Evolutionary conservation across 305 asterid species (phyloP), one percentile per base, ranked within the genome.

Genomic region (Fraxinus platypoda): DNA sequence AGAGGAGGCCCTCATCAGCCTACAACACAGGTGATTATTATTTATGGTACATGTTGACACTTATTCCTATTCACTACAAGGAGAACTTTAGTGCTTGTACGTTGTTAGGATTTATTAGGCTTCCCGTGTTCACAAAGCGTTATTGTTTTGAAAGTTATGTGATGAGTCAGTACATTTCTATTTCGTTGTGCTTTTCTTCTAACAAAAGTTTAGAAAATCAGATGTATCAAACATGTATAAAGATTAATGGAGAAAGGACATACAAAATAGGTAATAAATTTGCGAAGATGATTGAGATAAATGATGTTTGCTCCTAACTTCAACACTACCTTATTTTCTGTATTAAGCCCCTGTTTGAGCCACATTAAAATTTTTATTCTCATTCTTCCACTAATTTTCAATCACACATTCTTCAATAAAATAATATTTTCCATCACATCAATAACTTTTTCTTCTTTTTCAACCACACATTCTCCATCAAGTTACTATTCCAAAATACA

Each of bases 1-100:
- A 88, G 92, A 81, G 93, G 93, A 84, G 92, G 89, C 8, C 87
- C 92, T 83, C 90, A 85, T 81, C 99, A 91, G 83, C 94, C 94
- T 76, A 64, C 88, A 85, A 95, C 98, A 43, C 99, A 95, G 97
- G 99, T 95, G 85, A 88, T 74, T 79, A 71, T 82, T 71, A 23
- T 41, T 70, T 77, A 52, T 83, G 37, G 35, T 71, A 83, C 81
- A 68, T 62, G 68, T 86, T 78, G 68, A 64, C 62, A 2, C 52
- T 75, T 43, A 38, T 31, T 79, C 64, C 23, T 41, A 37, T 73
- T 75, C n/a, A 15, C 38, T 70, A 25, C 52, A 81, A 11, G 82
- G 66, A 49, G 76, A 81, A 35, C 74, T 46, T 23, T 57, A 23
- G 6, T 31, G 26, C 13, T 15, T 31, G 13, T 17, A 70, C 19